Percentiles rank a stretch among this genome's conserved stretches.
Evolutionary conservation across 768 basidiomycete species (phyloP).

Genomic region (Trametes punicea): DNA sequence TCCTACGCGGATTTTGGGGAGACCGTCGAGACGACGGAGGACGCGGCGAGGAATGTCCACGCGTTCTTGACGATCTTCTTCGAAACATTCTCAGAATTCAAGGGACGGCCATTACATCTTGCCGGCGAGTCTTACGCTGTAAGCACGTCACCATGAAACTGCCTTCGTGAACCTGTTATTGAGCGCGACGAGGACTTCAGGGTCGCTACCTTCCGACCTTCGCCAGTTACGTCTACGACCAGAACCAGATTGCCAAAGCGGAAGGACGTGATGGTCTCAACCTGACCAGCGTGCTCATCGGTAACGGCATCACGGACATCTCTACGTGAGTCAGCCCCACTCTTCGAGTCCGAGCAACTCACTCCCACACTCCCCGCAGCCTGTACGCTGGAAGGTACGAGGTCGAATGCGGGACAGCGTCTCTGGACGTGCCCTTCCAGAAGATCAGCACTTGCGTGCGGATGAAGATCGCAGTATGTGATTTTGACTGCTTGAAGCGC

Average conservation of each 20-base stretch:
- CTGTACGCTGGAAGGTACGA: conserved; percentile 44
- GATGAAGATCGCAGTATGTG: conserved; percentile 56
- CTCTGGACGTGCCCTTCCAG: conserved; percentile 50
- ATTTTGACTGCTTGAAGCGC: not conserved
- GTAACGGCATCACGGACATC: conserved; percentile 63
- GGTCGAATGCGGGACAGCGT: conserved; percentile 48
- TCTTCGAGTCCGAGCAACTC: not conserved
- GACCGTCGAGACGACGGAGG: conserved; percentile 70
- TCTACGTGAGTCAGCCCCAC: conserved; percentile 36
- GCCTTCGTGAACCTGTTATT: too few relatives aligned
- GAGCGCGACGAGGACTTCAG: conserved; percentile 30
- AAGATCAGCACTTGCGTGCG: conserved; percentile 44
- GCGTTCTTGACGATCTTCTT: conserved; percentile 80
- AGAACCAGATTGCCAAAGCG: conserved; percentile 53
- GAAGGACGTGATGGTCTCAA: conserved; percentile 56
- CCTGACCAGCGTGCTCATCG: conserved; percentile 70
- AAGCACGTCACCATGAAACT: conserved; percentile 20
- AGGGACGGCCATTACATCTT: conserved; percentile 65
- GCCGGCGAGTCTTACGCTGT: conserved; percentile 76
- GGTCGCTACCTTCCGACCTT: conserved; percentile 73
- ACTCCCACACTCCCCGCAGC: conserved; percentile 20
- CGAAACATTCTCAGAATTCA: conserved; percentile 70
- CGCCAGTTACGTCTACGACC: conserved; percentile 73
- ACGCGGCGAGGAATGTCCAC: conserved; percentile 72
- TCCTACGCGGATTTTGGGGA: conserved; percentile 70